Evolutionary conservation across 208 protist species (phyloP).

Genomic region (Naegleria gruberi): DNA sequence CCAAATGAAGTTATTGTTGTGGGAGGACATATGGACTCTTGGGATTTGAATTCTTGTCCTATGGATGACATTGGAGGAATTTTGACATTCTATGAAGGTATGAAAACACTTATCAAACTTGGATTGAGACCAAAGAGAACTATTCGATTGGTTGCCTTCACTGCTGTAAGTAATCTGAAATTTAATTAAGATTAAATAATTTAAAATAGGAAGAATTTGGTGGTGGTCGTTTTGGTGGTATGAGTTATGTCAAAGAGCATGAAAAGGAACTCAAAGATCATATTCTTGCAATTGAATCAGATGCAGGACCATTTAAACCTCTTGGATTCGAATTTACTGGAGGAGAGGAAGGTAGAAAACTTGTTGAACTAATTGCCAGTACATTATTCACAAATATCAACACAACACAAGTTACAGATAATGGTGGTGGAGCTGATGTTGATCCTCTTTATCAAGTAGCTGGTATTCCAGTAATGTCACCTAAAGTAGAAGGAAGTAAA

Average conservation of each 20-base stretch:
- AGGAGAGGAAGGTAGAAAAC: background rate
- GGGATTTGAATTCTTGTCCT: slow-evolving; percentile 28
- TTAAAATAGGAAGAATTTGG: background rate
- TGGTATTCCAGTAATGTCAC: background rate
- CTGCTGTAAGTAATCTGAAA: too few species aligned
- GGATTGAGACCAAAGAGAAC: background rate
- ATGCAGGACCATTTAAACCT: background rate
- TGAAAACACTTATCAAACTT: background rate
- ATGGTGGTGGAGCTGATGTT: background rate
- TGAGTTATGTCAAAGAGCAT: background rate
- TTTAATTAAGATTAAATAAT: too few species aligned
- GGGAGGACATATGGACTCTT: slow-evolving; percentile 40
- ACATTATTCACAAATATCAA: background rate
- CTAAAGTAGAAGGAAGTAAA: background rate
- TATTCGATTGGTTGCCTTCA: background rate
- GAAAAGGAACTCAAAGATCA: background rate
- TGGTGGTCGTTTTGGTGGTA: background rate
- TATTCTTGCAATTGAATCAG: background rate
- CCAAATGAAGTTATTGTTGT: slow-evolving; percentile 41
- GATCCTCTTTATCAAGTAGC: background rate
- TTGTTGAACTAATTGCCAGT: background rate
- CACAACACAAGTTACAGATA: background rate
- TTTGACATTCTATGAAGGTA: slow-evolving; percentile 30
- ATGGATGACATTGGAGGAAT: slow-evolving; percentile 26
- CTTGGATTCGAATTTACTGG: background rate